A percentile compares a stretch with the other conserved stretches of the same genome.
These are phyloP conservation scores for Alectoria sarmentosa DNA, from an alignment of 495 filamentous ascomycete species.

Conservation along the genomic window DNA sequence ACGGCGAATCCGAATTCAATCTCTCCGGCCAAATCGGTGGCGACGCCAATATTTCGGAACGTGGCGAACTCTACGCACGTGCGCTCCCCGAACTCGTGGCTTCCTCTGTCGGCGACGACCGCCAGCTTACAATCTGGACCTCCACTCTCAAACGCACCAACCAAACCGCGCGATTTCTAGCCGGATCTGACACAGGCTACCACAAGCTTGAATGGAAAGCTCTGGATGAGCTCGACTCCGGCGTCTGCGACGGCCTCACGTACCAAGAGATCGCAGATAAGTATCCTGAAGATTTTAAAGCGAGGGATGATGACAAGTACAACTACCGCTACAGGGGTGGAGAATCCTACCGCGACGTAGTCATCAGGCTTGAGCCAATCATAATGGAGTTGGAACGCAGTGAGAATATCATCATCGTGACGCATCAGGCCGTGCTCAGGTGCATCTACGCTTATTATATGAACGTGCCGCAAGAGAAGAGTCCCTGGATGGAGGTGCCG, in stretches of 20 bases:
- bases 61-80: conserved; percentile 78
- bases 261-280: conserved; percentile 83
- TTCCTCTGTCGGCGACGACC: conserved; percentile 70
- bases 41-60: conserved; percentile 77
- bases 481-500: conserved; percentile 96
- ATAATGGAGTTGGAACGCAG: conserved; percentile 97
- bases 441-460: conserved; percentile 99
- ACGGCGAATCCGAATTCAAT: conserved; percentile 92
- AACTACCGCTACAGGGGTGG: conserved; percentile 98
- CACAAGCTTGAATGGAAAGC: conserved; percentile 98
- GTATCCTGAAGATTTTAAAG: conserved; percentile 91
- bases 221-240: conserved; percentile 91
- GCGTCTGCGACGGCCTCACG: conserved; percentile 93
- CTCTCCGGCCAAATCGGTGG: conserved; percentile 83
- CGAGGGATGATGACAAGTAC: conserved; percentile 95
- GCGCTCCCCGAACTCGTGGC: conserved; percentile 67
- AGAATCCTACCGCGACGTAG: conserved; percentile 94
- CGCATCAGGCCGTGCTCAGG: conserved; percentile 90
- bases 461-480: conserved; percentile 85
- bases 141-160: conserved; percentile 91
- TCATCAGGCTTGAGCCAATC: conserved; percentile 95
- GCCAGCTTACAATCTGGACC: conserved; percentile 91
- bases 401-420: conserved; percentile 96
- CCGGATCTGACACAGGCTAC: conserved; percentile 53
- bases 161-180: conserved; percentile 75